Evolutionary conservation across 306 rosid species (phyloP), one percentile per base, ranked within the genome.

Genomic region (Acacia crassicarpa): DNA sequence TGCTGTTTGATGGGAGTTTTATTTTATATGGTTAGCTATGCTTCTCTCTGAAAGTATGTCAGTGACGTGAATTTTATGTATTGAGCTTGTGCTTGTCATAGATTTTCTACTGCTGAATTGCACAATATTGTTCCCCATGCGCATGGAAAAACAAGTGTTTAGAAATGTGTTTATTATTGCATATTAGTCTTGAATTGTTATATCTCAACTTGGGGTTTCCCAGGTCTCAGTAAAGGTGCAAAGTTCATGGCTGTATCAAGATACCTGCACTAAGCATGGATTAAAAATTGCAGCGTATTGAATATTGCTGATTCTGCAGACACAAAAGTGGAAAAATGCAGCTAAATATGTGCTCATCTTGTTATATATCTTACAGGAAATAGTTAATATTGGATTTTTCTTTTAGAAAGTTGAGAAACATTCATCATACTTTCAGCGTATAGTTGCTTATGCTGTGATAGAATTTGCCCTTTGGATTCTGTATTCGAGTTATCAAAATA

Each of bases 401-500:
- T 68, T 10, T 40, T n/a, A 67, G 30, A 67, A 67, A 8, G 15
- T 43, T 40, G 74, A 43, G 9, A 20, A 69, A 2, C 10, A n/a
- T 41, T 43, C 20, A 41, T 69, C 53, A 20, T 69, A 33, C 9
- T 69, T 69, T 43, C 53, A 43, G 33, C 54, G 43, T 22, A 8
- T 69, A 41, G 22, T 41, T 48, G 11, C 54, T 38, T 43, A 3
- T 82, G 72, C 45, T 20, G 35, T 13, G 63, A 20, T 69, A 20
- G 53, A 43, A 2, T 15, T 71, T 58, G 43, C n/a, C 40, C 56
- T 49, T 75, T 46, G 75, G 14, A 23, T 67, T 73, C 27, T 78
- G 69, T 72, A 51, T 84, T 66, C 67, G 53, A 33, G 40, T 74
- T 76, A 78, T 72, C 40, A 76, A 40, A 72, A 66, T 81, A 67